Percentiles rank a stretch among this genome's conserved stretches.
These are phyloP conservation scores for Fusarium lyarnte DNA, from an alignment of 2,329 filamentous ascomycete species.

Conservation along the genomic window DNA sequence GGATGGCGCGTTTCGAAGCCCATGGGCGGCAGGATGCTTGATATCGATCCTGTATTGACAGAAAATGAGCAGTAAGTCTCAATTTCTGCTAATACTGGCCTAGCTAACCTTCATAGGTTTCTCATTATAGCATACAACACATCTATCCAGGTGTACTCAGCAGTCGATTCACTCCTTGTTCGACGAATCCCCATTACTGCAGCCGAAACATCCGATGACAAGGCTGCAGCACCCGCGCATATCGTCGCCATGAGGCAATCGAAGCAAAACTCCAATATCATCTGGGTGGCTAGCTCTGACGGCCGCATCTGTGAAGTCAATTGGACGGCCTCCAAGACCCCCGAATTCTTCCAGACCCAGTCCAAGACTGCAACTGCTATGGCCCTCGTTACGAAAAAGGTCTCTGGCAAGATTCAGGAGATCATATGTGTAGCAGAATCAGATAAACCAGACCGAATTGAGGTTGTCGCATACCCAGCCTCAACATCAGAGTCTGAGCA, in stretches of 20 bases:
- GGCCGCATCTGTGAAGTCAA: conserved; percentile 67
- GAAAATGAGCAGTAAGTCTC: conserved; percentile 66
- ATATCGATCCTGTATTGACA: conserved; percentile 71
- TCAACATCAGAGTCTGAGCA: conserved; percentile 42
- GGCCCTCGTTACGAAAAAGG: conserved; percentile 52
- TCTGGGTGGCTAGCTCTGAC: conserved; percentile 70
- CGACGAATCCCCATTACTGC: conserved; percentile 70
- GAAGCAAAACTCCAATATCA: conserved; percentile 52
- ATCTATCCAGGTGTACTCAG: conserved; percentile 82
- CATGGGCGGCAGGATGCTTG: conserved; percentile 71
- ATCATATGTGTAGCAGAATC: conserved; percentile 60
- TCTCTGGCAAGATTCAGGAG: conserved; percentile 52
- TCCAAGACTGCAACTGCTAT: conserved; percentile 59
- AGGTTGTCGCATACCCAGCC: conserved; percentile 59
- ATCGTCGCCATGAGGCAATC: conserved; percentile 57
- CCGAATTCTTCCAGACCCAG: conserved; percentile 53
- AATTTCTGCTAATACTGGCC: not conserved
- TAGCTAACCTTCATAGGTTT: conserved; percentile 59
- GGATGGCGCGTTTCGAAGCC: conserved; percentile 71
- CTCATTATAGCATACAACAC: conserved; percentile 79
- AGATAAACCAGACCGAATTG: conserved; percentile 46
- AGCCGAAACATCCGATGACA: conserved; percentile 41
- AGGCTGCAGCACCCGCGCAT: conserved; percentile 41
- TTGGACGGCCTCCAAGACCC: conserved; percentile 61
- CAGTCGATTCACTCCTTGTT: conserved; percentile 81